phyloP scores from a whole-genome alignment of 345 rosid genomes.

The Excoecaria agallocha region DNA sequence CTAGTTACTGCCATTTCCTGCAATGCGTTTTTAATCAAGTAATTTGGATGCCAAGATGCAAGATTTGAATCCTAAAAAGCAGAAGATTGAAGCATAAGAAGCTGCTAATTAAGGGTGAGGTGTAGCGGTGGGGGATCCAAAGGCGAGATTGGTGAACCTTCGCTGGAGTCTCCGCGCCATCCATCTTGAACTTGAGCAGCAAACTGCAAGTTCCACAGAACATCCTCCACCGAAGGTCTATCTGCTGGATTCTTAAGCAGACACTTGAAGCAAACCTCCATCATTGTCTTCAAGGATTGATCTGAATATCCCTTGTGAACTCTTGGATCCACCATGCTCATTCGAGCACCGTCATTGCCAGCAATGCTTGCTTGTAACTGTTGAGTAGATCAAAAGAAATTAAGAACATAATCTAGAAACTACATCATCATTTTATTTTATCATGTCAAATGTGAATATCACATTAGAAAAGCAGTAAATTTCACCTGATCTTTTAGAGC shows the following conservation, averaged over 20 bases:
- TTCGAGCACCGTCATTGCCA: slow-evolving; percentile 48
- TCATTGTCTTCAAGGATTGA: slow-evolving; percentile 75
- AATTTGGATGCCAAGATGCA: too few species aligned
- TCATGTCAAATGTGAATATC: neutral
- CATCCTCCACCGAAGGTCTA: slow-evolving; percentile 83
- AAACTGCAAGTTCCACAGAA: slow-evolving; percentile 92
- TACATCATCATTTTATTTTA: neutral
- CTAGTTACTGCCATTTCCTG: too few species aligned
- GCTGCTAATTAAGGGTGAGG: slow-evolving; percentile 21
- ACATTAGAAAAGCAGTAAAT: neutral
- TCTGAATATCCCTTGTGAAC: slow-evolving; percentile 58
- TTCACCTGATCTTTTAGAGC: slow-evolving; percentile 57
- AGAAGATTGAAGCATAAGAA: too few species aligned
- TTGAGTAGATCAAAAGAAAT: neutral
- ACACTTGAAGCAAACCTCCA: slow-evolving; percentile 76
- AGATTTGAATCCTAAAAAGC: too few species aligned
- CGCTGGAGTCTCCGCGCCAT: slow-evolving; percentile 56
- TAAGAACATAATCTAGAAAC: neutral
- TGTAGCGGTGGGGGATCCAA: slow-evolving; percentile 20
- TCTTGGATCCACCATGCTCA: slow-evolving; percentile 60
- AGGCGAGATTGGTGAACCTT: slow-evolving; percentile 58
- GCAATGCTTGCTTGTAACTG: slow-evolving; percentile 60
- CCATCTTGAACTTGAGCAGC: slow-evolving; percentile 86
- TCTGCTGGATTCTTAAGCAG: slow-evolving; percentile 55
- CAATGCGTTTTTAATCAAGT: too few species aligned